Conservation (phyloP, 257 asterid species). For the Ilex aquifolium region DNA sequence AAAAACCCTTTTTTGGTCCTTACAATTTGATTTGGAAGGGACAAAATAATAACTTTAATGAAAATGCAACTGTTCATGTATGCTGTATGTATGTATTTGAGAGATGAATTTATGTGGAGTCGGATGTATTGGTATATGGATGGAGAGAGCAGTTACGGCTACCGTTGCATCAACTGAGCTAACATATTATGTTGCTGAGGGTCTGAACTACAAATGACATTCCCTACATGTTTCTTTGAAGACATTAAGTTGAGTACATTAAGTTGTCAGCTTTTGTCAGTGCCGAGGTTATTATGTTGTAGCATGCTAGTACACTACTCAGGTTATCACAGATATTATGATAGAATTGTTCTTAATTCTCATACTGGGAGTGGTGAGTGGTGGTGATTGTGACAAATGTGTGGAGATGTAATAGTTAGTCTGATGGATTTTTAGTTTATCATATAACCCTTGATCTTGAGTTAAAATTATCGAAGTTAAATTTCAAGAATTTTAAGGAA, state of each 20-base stretch:
- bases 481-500: not conserved
- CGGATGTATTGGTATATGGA: too few species aligned
- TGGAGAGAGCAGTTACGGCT: not conserved
- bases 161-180: not conserved
- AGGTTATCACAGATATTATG: not conserved
- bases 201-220: not conserved
- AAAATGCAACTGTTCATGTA: not conserved
- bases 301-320: not conserved
- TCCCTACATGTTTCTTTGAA: too few species aligned
- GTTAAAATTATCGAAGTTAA: not conserved
- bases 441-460: not conserved
- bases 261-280: too few species aligned
- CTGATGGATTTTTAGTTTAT: too few species aligned
- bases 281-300: not conserved
- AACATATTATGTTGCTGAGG: not conserved
- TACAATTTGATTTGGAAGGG: not conserved
- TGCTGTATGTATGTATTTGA: not conserved
- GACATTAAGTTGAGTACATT: too few species aligned
- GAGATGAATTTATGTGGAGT: not conserved
- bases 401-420: not conserved
- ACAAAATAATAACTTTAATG: not conserved
- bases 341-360: not conserved
- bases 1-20: constrained; percentile 1
- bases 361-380: not conserved
- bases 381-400: not conserved